A percentile compares a stretch with the other conserved stretches of the same genome.
Conservation (phyloP, 2,329 filamentous ascomycete genomes). For the Cladosporium velox region DNA sequence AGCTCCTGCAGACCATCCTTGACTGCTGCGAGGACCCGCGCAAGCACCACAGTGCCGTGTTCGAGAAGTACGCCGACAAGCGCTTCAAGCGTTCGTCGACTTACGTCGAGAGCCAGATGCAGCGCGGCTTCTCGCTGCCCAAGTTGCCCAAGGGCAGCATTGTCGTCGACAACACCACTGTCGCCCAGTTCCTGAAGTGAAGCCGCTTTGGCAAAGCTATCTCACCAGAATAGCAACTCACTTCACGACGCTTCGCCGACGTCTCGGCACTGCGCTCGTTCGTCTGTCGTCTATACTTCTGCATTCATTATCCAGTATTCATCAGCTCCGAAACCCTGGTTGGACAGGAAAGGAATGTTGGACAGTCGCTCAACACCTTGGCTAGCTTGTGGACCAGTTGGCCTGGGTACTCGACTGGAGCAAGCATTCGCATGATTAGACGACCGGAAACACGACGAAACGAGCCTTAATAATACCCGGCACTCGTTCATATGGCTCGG, state of each 20-base stretch:
- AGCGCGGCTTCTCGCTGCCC: slow-evolving; percentile 12
- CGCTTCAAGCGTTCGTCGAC: slow-evolving; percentile 82
- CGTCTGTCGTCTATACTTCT: neutral
- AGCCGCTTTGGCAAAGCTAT: neutral
- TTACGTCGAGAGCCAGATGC: slow-evolving; percentile 75
- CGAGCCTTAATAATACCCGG: slow-evolving; percentile 20
- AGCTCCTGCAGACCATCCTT: slow-evolving; percentile 74
- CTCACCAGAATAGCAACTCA: neutral
- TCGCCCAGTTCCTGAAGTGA: slow-evolving; percentile 8
- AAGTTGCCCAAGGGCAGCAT: slow-evolving; percentile 1
- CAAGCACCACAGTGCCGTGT: slow-evolving; percentile 83
- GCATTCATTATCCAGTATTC: slow-evolving; percentile 9
- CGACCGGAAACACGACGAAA: slow-evolving; percentile 12
- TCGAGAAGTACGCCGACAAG: slow-evolving; percentile 86
- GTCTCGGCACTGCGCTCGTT: slow-evolving; percentile 11
- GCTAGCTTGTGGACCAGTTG: slow-evolving; percentile 1
- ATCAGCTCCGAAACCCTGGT: slow-evolving; percentile 6
- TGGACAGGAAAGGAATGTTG: slow-evolving; percentile 13
- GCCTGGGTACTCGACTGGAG: neutral
- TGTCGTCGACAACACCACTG: neutral
- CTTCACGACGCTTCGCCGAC: slow-evolving; percentile 1
- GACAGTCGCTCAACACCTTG: slow-evolving; percentile 20
- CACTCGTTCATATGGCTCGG: slow-evolving; percentile 1
- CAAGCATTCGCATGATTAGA: slow-evolving; percentile 8
- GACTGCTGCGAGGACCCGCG: slow-evolving; percentile 83